Evolutionary conservation across 306 rosid genomes (phyloP).

Genomic region (Ammopiptanthus mongolicus): DNA sequence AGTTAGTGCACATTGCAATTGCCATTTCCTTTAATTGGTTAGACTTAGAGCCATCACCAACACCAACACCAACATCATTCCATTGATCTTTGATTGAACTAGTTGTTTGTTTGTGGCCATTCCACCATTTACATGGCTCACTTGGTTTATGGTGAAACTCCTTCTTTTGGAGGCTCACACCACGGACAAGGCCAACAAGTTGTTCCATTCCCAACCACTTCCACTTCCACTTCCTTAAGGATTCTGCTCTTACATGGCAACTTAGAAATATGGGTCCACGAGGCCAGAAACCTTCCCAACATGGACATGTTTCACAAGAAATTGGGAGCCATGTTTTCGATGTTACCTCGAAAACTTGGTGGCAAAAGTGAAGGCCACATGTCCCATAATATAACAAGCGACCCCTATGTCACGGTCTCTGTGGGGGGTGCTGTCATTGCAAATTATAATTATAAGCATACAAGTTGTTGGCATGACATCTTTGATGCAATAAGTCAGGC

Average conservation of each 20-base stretch:
- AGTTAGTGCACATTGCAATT: neutral
- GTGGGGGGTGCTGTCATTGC: conserved; percentile 66
- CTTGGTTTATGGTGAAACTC: conserved; percentile 31
- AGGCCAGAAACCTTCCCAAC: conserved; percentile 75
- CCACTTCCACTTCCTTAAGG: conserved; percentile 37
- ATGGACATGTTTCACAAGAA: conserved; percentile 64
- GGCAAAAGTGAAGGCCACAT: conserved; percentile 32
- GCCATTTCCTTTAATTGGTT: neutral
- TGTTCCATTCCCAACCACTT: conserved; percentile 51
- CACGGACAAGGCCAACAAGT: conserved; percentile 56
- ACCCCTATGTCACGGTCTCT: conserved; percentile 75
- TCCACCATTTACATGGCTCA: conserved; percentile 36
- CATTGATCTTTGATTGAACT: neutral
- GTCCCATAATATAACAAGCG: conserved; percentile 47
- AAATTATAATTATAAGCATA: conserved; percentile 46
- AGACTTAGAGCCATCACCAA: neutral
- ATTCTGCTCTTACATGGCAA: conserved; percentile 63
- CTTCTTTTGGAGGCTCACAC: conserved; percentile 57
- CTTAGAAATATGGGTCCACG: conserved; percentile 52
- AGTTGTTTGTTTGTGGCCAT: neutral
- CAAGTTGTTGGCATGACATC: conserved; percentile 71
- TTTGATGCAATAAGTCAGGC: conserved; percentile 69
- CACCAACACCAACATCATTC: neutral
- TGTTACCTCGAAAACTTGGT: conserved; percentile 29
- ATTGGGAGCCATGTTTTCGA: conserved; percentile 44